Conservation (phyloP, 2,329 filamentous ascomycete species). For the Xylogone sp. region DNA sequence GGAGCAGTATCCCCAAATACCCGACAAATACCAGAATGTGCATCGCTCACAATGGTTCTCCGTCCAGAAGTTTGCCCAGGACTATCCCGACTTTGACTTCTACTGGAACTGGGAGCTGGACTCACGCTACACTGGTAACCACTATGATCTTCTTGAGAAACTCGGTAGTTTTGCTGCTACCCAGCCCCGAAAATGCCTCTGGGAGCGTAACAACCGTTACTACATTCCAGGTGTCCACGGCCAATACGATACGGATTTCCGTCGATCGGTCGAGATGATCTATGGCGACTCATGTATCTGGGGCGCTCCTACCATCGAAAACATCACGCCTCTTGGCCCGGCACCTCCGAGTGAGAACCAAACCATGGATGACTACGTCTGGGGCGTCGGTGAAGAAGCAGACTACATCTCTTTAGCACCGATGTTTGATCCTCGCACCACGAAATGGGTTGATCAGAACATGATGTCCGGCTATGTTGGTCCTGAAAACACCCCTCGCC, state of each 20-base stretch:
- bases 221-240: slow-evolving; percentile 68
- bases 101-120: slow-evolving; percentile 73
- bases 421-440: slow-evolving; percentile 67
- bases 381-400: slow-evolving; percentile 68
- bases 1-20: slow-evolving; percentile 66
- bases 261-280: slow-evolving; percentile 55
- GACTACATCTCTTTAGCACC: slow-evolving; percentile 77
- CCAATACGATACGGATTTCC: slow-evolving; percentile 65
- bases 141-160: slow-evolving; percentile 70
- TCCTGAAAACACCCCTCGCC: slow-evolving; percentile 51
- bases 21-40: slow-evolving; percentile 58
- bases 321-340: slow-evolving; percentile 49
- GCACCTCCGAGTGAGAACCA: slow-evolving; percentile 54
- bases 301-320: slow-evolving; percentile 49
- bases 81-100: slow-evolving; percentile 61
- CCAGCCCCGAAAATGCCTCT: slow-evolving; percentile 68
- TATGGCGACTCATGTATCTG: slow-evolving; percentile 57
- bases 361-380: slow-evolving; percentile 61
- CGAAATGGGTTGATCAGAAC: slow-evolving; percentile 68
- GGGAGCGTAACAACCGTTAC: slow-evolving; percentile 75
- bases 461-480: slow-evolving; percentile 51
- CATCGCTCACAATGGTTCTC: slow-evolving; percentile 63
- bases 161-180: slow-evolving; percentile 62
- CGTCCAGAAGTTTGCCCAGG: slow-evolving; percentile 59
- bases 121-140: slow-evolving; percentile 60